phyloP scores from a whole-genome alignment of 108 stramenopile genomes.

The Nitzschia sp. region DNA sequence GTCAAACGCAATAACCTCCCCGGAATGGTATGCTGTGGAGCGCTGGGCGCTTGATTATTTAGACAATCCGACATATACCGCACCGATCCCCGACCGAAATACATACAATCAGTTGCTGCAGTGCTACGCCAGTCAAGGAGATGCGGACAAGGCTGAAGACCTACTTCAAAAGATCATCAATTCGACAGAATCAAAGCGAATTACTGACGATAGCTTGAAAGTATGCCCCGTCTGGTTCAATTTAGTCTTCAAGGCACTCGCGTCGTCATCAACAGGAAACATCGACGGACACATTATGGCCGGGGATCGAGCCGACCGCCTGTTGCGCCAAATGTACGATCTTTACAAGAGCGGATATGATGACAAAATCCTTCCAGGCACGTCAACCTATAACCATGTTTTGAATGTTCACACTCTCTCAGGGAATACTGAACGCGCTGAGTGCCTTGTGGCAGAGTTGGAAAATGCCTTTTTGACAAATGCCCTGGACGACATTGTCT shows the following conservation, averaged over 20 bases:
- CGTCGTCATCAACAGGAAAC: neutral
- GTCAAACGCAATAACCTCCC: neutral
- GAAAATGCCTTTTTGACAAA: neutral
- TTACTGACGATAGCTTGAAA: neutral
- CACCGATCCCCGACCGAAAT: slow-evolving; percentile 12
- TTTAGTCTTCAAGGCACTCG: slow-evolving; percentile 21
- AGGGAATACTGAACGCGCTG: slow-evolving; percentile 35
- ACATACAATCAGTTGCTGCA: slow-evolving; percentile 23
- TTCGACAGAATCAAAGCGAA: neutral
- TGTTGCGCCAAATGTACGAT: slow-evolving; percentile 45
- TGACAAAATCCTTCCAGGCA: slow-evolving; percentile 39
- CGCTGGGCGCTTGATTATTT: slow-evolving; percentile 12
- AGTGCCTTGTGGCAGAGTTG: slow-evolving; percentile 19
- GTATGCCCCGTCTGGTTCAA: slow-evolving; percentile 12
- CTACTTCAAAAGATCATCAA: slow-evolving; percentile 14
- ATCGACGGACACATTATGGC: neutral
- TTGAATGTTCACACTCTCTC: slow-evolving; percentile 47
- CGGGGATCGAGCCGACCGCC: slow-evolving; percentile 31
- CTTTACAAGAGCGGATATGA: slow-evolving; percentile 44
- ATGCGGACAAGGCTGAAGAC: slow-evolving; percentile 11
- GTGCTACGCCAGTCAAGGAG: slow-evolving; percentile 4
- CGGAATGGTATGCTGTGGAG: slow-evolving; percentile 12
- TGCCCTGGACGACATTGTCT: neutral
- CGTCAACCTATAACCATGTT: slow-evolving; percentile 42
- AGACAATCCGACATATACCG: neutral